Base-by-base conservation (phyloP, 2,329 filamentous ascomycete genomes). In the Coleophoma eucalyptorum region DNA sequence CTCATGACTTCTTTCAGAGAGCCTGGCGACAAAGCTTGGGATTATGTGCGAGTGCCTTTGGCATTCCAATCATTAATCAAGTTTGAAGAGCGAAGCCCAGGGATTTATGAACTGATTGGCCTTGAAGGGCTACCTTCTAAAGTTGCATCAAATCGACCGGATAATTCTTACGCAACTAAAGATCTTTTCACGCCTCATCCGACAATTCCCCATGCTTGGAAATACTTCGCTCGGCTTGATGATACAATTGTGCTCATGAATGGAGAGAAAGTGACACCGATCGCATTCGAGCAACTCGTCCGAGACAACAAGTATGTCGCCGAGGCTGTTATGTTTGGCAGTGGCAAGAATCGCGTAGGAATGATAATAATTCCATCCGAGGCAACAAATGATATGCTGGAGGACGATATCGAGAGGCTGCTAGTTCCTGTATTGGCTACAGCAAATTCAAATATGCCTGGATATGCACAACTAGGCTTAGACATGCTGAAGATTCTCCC, bases 251-350 rank as follows among this genome's bases (percentile, higher is more conserved):
- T 68, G 0, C 61, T 77, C 0, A 59, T 71, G n/a, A 76, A 76
- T 21, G 73, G 73, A 3, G 74, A 76, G 56, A 76, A 76, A 50
- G 70, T 75, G 0, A 61, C 72, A 0, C 74, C 74, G 0, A 55
- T 74, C 1, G 65, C 64, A 0, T 69, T 72, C 4, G 83, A 86
- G 61, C 73, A 75, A 3, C 69, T 70, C 0, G 73, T 84, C 8
- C 69, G 78, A 5, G 72, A 81, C 48, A 69, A 78, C 44, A 65
- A 69, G 4, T 65, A 74, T 0, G 78, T 85, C 0, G 67, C 73
- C 11, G 82, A 85, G 49, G 76, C 74, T 0, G 67, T 82, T 3
- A 73, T 82, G 0, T 83, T 84, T 52, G 81, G 81, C 0, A 71
- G 73, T 1, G 78, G 75, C 5, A 73, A 71, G 43, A 68, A 72